Evolutionary conservation across 495 filamentous ascomycete species (phyloP).

Genomic region (Apodospora peruviana): DNA sequence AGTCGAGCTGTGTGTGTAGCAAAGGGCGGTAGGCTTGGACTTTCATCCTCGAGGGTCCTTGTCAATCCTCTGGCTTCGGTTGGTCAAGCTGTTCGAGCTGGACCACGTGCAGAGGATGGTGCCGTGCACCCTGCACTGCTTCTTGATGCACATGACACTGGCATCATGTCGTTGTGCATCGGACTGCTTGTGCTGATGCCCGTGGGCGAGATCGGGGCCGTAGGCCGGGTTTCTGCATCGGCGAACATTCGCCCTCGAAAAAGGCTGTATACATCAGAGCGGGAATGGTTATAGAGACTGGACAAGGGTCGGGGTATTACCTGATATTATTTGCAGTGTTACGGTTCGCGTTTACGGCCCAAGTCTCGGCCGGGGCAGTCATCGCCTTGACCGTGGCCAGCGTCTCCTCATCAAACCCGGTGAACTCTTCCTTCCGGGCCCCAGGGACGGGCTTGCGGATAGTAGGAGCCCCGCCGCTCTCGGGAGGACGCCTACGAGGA

Average conservation of each 20-base stretch:
- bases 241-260: constrained; percentile 8
- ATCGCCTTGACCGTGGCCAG: not conserved
- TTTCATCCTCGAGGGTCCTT: too few species aligned
- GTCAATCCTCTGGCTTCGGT: too few species aligned
- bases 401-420: not conserved
- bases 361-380: not conserved
- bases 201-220: too few species aligned
- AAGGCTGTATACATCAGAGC: constrained; percentile 2
- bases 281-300: too few species aligned
- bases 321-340: not conserved
- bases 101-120: constrained; percentile 9
- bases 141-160: constrained; percentile 6
- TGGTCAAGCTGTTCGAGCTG: too few species aligned
- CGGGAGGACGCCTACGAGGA: not conserved
- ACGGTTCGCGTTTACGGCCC: not conserved
- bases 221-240: constrained; percentile 9
- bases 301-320: too few species aligned
- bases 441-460: not conserved
- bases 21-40: too few species aligned
- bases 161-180: too few species aligned
- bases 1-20: too few species aligned
- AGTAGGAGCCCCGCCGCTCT: not conserved
- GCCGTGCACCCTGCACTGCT: constrained; percentile 15
- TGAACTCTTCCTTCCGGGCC: not conserved
- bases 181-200: too few species aligned